Conservation (phyloP, 495 filamentous ascomycete species). For the Rostrohypoxylon terebratum region DNA sequence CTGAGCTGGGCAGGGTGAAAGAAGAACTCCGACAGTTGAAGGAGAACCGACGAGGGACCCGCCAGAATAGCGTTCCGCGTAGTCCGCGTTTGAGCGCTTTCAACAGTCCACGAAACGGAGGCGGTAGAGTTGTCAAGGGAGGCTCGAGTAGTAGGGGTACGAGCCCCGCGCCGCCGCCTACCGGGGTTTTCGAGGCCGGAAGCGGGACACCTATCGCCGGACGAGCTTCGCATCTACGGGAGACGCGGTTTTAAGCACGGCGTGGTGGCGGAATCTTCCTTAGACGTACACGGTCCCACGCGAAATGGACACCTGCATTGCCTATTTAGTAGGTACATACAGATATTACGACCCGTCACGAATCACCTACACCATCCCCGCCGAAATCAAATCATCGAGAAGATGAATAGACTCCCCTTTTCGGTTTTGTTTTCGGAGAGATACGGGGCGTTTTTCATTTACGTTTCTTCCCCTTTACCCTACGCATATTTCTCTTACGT, state of each 20-base stretch:
- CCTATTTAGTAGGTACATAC: too few relatives aligned
- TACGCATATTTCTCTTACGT: not conserved
- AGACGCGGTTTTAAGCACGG: constrained; percentile 34
- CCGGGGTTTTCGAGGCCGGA: constrained; percentile 38
- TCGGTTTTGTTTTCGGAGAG: not conserved
- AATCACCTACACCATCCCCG: not conserved
- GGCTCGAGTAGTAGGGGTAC: constrained; percentile 58
- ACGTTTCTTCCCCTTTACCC: not conserved
- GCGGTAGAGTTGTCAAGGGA: constrained; percentile 29
- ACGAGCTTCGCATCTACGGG: constrained; percentile 55
- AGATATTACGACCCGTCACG: not conserved
- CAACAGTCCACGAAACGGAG: constrained; percentile 57
- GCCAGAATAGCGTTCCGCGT: constrained; percentile 61
- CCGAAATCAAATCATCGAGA: not conserved
- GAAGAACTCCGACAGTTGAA: constrained; percentile 54
- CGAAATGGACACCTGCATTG: too few relatives aligned
- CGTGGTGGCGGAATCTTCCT: not conserved
- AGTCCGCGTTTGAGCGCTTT: constrained; percentile 55
- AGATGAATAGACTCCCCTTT: not conserved
- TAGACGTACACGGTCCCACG: not conserved
- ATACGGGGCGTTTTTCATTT: not conserved
- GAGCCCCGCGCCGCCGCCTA: constrained; percentile 55
- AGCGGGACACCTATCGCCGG: constrained; percentile 27
- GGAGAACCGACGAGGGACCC: constrained; percentile 64
- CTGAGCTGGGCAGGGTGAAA: constrained; percentile 61